A percentile compares a stretch with the other conserved stretches of the same genome.
These are phyloP conservation scores for Fistulifera solaris DNA, from an alignment of 108 stramenopile genomes.

Conservation along the genomic window DNA sequence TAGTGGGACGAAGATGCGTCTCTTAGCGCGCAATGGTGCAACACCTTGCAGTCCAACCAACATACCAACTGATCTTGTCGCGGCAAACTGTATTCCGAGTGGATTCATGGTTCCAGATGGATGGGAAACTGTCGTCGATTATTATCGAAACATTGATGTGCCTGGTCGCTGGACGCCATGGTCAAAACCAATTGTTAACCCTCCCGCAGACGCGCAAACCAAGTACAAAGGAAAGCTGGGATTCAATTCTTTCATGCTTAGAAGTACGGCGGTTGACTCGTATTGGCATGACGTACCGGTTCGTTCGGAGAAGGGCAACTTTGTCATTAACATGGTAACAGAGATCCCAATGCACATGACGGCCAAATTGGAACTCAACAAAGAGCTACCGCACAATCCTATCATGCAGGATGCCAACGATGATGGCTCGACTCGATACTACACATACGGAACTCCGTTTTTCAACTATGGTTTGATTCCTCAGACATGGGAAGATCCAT, in stretches of 20 bases:
- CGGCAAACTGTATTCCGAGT: slow-evolving; percentile 92
- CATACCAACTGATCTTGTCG: slow-evolving; percentile 93
- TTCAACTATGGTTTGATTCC: slow-evolving; percentile 98
- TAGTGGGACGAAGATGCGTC: slow-evolving; percentile 94
- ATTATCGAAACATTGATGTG: slow-evolving; percentile 91
- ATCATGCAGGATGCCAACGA: slow-evolving; percentile 88
- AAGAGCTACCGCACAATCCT: slow-evolving; percentile 48
- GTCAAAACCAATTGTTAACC: slow-evolving; percentile 68
- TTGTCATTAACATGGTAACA: slow-evolving; percentile 72
- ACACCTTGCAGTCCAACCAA: slow-evolving; percentile 82
- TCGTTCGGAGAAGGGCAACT: slow-evolving; percentile 12
- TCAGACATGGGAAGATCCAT: slow-evolving; percentile 97
- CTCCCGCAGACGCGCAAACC: slow-evolving; percentile 38
- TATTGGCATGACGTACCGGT: slow-evolving; percentile 94
- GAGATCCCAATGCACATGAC: slow-evolving; percentile 95
- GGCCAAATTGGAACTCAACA: slow-evolving; percentile 97
- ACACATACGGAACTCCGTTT: slow-evolving; percentile 94
- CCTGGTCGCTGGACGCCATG: slow-evolving; percentile 88
- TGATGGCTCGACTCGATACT: slow-evolving; percentile 91
- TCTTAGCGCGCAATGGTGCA: slow-evolving; percentile 89
- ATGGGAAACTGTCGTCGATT: slow-evolving; percentile 95
- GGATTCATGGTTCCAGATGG: slow-evolving; percentile 99
- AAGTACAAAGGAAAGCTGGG: slow-evolving; percentile 71
- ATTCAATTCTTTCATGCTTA: slow-evolving; percentile 47
- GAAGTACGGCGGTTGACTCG: slow-evolving; percentile 38